These are phyloP conservation scores for Rutidosis leptorrhynchoides DNA, from an alignment of 129 eudicot species.

Conservation along the genomic window DNA sequence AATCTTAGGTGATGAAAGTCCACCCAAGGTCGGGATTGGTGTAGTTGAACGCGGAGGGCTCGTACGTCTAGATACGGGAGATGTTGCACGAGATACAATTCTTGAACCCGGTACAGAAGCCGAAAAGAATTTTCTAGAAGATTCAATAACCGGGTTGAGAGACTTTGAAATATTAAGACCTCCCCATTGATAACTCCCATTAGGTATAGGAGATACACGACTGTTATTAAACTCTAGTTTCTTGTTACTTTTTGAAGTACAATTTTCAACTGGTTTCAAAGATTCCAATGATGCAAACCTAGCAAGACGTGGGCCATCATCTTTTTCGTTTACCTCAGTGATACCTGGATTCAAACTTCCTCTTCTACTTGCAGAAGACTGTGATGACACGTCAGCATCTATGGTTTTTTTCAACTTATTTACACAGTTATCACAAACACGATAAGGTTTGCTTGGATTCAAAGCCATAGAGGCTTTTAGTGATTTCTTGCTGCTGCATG, in stretches of 20 bases:
- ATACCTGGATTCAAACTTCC: constrained; percentile 52
- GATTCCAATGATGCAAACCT: constrained; percentile 82
- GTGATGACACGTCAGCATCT: constrained; percentile 53
- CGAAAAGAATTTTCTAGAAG: constrained; percentile 87
- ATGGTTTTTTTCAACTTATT: constrained; percentile 63
- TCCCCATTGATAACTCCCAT: constrained; percentile 88
- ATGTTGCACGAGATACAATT: constrained; percentile 95
- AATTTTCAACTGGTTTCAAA: constrained; percentile 56
- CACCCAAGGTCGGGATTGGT: constrained; percentile 91
- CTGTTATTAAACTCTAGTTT: constrained; percentile 78
- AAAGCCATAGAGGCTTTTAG: constrained; percentile 96
- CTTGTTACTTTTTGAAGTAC: constrained; percentile 72
- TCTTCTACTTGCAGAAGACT: constrained; percentile 64
- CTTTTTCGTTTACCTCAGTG: constrained; percentile 49
- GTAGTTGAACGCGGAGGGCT: constrained; percentile 99
- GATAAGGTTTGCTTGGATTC: constrained; percentile 91
- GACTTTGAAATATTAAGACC: constrained; percentile 69
- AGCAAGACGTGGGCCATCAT: constrained; percentile 77
- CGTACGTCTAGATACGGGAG: constrained; percentile 83
- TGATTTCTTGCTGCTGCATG: constrained; percentile 95
- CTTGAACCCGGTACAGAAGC: constrained; percentile 99
- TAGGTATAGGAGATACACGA: constrained; percentile 92
- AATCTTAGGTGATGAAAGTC: constrained; percentile 75
- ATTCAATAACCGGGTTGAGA: constrained; percentile 80
- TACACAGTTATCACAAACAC: constrained; percentile 88